Evolutionary conservation across 2,329 filamentous ascomycete species (phyloP), one percentile per base, ranked within the genome.

Genomic region (Kalmusia sp.): DNA sequence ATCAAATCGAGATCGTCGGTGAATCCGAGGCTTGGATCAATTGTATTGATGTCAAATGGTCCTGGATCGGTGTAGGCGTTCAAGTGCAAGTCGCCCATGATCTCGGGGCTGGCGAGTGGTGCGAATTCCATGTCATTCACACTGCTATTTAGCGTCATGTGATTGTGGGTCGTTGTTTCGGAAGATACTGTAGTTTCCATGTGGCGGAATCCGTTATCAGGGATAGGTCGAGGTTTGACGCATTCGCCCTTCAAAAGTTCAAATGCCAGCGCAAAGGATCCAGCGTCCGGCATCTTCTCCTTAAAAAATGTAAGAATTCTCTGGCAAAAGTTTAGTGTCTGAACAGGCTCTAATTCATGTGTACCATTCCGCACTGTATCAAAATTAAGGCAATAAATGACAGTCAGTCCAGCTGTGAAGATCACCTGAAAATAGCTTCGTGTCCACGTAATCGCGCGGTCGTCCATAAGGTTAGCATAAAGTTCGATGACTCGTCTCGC

Each of bases 401-500:
- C 51, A 2, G 62, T 59, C 0, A 81, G 52, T 0, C 77, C 79
- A 2, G 78, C 77, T 0, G 77, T 77, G 40, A 80, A 80, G 2
- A 81, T 73, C 40, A 77, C 74, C 45, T 81, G 79, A 22, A 81
- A 81, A 54, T 81, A 81, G 39, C 76, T 79, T n/a, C 78, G 65
- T 0, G 79, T 80, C 49, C 75, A 78, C 0, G 76, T 79, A 30
- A 80, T 76, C 11, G 69, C 64, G 2, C 64, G 65, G 2, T 64
- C 63, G 3, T 71, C 59, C 30, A 69, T 75, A 14, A 81, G 58
- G 4, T 58, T 55, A 3, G 71, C 70, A 54, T 80, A 81, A 0
- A 72, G 54, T 2, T 71, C 54, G 4, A 81, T 79, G 0, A 75
- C 69, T n/a, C 68, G 63, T 0, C 67, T 64, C 0, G 78, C 76